These are phyloP conservation scores for Petrea volubilis DNA, from an alignment of 257 asterid species.

Conservation along the genomic window DNA sequence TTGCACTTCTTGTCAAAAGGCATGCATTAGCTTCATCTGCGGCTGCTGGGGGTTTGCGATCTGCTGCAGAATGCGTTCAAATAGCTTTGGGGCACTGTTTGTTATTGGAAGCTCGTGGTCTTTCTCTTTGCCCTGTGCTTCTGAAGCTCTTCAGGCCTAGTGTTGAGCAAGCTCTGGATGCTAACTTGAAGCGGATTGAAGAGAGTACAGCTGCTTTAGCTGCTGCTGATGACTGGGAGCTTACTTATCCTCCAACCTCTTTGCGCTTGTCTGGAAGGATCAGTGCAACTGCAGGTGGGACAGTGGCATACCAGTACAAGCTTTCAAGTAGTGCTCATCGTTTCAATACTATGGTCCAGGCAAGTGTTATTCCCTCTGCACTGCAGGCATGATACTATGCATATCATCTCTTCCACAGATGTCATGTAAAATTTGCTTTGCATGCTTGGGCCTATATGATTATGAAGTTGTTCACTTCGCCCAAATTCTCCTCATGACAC, in stretches of 20 bases:
- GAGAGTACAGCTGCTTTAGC: constrained; percentile 97
- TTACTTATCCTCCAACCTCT: constrained; percentile 70
- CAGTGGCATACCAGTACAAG: constrained; percentile 63
- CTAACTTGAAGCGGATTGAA: constrained; percentile 94
- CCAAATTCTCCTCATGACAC: constrained; percentile 16
- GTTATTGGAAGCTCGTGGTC: constrained; percentile 90
- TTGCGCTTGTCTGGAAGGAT: constrained; percentile 71
- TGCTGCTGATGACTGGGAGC: constrained; percentile 99
- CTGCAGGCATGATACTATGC: not conserved
- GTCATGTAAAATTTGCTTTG: constrained; percentile 15
- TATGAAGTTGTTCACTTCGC: constrained; percentile 13
- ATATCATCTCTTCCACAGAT: constrained; percentile 2
- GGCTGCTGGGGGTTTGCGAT: constrained; percentile 98
- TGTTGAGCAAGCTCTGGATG: constrained; percentile 97
- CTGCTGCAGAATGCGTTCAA: constrained; percentile 99
- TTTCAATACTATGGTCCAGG: constrained; percentile 95
- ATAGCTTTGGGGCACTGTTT: constrained; percentile 98
- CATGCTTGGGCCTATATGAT: constrained; percentile 11
- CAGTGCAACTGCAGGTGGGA: constrained; percentile 44
- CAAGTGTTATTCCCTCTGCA: constrained; percentile 29
- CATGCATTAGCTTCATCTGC: constrained; percentile 98
- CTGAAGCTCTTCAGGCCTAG: constrained; percentile 92
- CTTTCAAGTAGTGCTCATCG: constrained; percentile 98
- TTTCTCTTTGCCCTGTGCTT: constrained; percentile 94
- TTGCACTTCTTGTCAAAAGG: constrained; percentile 84